A percentile compares a stretch with the other conserved stretches of the same genome.
Conservation (phyloP, 306 rosid species). For the Sechiopsis laciniata region DNA sequence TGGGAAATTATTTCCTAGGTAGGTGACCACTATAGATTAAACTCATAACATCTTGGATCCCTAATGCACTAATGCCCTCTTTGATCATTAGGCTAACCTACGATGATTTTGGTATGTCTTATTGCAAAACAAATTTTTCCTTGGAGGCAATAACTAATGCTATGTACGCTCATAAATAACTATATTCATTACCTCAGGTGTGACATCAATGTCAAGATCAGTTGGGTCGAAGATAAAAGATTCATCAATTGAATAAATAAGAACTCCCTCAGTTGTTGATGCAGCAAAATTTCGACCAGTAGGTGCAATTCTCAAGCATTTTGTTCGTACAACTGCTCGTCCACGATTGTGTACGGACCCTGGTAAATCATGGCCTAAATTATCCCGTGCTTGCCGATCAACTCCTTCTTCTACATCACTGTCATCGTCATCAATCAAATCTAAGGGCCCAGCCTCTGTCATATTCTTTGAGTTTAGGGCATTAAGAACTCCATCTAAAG, state of each 20-base stretch:
- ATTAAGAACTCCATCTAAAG: constrained; percentile 93
- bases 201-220: constrained; percentile 92
- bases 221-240: constrained; percentile 89
- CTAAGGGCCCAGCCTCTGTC: constrained; percentile 89
- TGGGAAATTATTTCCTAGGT: too few species aligned
- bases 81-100: too few species aligned
- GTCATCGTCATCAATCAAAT: constrained; percentile 75
- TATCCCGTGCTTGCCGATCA: constrained; percentile 67
- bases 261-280: constrained; percentile 90
- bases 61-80: too few species aligned
- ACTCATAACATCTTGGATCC: too few species aligned
- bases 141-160: background rate
- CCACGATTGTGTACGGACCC: constrained; percentile 82
- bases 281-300: constrained; percentile 93
- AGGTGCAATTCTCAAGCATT: constrained; percentile 78
- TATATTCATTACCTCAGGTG: constrained; percentile 63
- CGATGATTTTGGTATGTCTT: background rate
- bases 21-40: too few species aligned
- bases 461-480: constrained; percentile 83
- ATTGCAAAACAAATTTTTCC: background rate
- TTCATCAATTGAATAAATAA: constrained; percentile 79
- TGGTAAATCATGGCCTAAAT: constrained; percentile 63
- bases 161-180: background rate
- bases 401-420: constrained; percentile 71
- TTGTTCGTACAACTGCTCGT: constrained; percentile 72